Evolutionary conservation across 805 yeast species (phyloP), one percentile per base, ranked within the genome.

Genomic region (Starmerella bombicola): DNA sequence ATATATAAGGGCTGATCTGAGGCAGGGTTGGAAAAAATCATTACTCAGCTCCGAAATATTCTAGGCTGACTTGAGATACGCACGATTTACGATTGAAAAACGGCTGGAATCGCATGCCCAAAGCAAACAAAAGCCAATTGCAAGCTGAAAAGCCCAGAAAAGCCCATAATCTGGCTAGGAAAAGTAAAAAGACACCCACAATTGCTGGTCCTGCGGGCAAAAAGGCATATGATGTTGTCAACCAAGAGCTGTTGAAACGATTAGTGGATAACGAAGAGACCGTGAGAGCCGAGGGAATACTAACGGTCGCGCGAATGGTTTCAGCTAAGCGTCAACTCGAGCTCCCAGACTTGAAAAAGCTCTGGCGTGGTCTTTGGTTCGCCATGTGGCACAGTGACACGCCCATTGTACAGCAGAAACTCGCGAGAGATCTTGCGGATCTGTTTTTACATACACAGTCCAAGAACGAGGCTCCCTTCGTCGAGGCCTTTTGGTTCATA

Each of bases 311-410:
- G 28, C 28, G 28, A 13, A 24, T 70, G 70, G 48, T 80, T 71
- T 55, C 61, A 84, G 35, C 68, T 21, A 57, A 67, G 23, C 61
- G 55, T 30, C 62, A 59, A 24, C 48, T 67, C 28, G 63, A 57
- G 30, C 65, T 56, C 35, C 55, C 71, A 30, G 91, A 84, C 39
- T 66, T 75, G 48, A 80, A 80, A 50, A 86, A 88, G 58, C 65
- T 91, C 45, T 91, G 98, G 96, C 85, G 82, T 62, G 98, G 97
- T n/a, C 68, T 91, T 30, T 91, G 79, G 61, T 91, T 69, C 57
- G 74, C 94, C 9, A 83, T 91, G 94, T 91, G 98, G 97, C 84
- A 80, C 64, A 73, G 93, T 57, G 98, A 91, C 60, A 74, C 86
- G 56, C 94, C 95, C 21, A 69, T 80, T 53, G 91, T 94, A 19